Evolutionary conservation across 257 asterid genomes (phyloP), one percentile per base, ranked within the genome.

Genomic region (Jasminum sambac): DNA sequence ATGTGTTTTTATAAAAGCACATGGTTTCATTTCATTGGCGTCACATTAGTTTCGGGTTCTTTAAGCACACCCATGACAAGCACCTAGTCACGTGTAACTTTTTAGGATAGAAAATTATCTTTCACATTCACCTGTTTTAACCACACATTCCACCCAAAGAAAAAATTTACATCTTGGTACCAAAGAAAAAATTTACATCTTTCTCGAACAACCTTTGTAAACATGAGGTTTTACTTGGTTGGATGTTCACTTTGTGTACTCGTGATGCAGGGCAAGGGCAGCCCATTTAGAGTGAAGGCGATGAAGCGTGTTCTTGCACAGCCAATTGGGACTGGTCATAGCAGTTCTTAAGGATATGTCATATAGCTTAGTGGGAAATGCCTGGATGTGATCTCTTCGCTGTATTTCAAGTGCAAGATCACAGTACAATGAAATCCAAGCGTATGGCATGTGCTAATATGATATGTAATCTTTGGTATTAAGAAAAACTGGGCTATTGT

Each of bases 281-380:
- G 73, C 66, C 90, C 90, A 2, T 78, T 86, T 4, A 87, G 85
- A 4, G 87, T 81, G 48, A 79, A 81, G 80, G 84, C 84, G 4
- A 83, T 79, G 87, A 76, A 57, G 64, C 82, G 76, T 24, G 34
- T 76, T 64, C 79, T 44, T 63, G 90, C 90, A 11, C 66, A 39
- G n/a, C 83, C 81, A 11, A 76, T 70, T 0, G 80, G 79, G 30
- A 36, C 38, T 5, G 66, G 26, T 2, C 25, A 8, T n/a, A 58
- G 81, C 38, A 84, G 82, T 69, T 69, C 78, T 42, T 82, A 69
- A 84, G 70, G 8, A 21, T 7, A 13, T 8, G 2, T n/a, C 8
- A 25, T 16, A 38, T 10, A 5, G 5, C 37, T 12, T 25, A 21
- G n/a, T 60, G 10, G 3, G 23, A 46, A 44, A 25, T 75, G 60